A percentile compares a stretch with the other conserved stretches of the same genome.
These are phyloP conservation scores for Colletotrichum karsti DNA, from an alignment of 2,329 filamentous ascomycete genomes.

Conservation along the genomic window DNA sequence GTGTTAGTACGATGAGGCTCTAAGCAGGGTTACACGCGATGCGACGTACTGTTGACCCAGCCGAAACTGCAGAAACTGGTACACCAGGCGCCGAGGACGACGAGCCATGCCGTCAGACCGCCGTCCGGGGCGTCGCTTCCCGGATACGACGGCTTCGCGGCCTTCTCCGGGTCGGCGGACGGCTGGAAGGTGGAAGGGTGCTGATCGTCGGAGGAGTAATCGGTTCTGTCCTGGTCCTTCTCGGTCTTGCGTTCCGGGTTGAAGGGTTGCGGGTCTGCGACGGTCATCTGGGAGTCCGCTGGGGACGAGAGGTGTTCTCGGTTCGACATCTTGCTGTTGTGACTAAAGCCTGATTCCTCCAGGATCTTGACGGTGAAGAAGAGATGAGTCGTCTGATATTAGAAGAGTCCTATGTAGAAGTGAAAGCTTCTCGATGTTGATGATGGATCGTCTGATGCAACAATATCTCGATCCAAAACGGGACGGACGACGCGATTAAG, in stretches of 20 bases:
- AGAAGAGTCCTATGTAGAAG: neutral
- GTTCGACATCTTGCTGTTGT: constrained; percentile 3
- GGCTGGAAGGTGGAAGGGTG: neutral
- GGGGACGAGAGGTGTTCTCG: neutral
- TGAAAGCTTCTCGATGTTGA: neutral
- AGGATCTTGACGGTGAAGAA: neutral
- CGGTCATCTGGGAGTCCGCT: constrained; percentile 12
- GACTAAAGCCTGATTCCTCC: neutral
- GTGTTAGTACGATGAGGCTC: constrained; percentile 8
- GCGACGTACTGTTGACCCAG: constrained; percentile 41
- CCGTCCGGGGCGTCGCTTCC: constrained; percentile 36
- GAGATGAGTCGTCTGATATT: neutral
- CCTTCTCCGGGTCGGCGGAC: constrained; percentile 7
- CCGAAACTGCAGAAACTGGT: constrained; percentile 50
- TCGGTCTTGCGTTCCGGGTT: neutral
- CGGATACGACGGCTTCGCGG: neutral
- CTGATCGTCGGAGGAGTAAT: constrained; percentile 14
- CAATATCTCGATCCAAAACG: neutral
- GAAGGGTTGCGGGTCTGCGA: constrained; percentile 1
- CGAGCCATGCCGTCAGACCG: constrained; percentile 45
- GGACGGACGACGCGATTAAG: neutral
- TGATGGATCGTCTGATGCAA: neutral
- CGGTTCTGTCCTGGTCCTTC: neutral
- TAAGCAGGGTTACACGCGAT: neutral
- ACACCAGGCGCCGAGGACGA: constrained; percentile 50